Evolutionary conservation across 1,284 basidiomycete species (phyloP), one percentile per base, ranked within the genome.

Genomic region (Fomes fomentarius): DNA sequence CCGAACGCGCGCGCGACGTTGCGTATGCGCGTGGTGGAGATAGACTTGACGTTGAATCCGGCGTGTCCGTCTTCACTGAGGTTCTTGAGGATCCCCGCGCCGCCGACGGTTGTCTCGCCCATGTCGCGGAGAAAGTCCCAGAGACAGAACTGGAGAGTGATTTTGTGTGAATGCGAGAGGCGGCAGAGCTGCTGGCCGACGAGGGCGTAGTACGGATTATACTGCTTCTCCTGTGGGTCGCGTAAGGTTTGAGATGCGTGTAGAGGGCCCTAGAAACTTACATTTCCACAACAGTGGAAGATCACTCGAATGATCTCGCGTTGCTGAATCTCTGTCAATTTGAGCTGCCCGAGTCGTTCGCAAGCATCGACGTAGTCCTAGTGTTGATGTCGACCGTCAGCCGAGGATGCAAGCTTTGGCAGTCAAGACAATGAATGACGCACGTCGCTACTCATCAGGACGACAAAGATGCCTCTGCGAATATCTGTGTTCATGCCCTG

Each of bases 401-500:
- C n/a, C n/a, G n/a, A n/a, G n/a, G n/a, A n/a, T n/a, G n/a, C n/a
- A n/a, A 15, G 11, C 8, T 6, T 30, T 15, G 33, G 33, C 12
- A 19, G 8, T 37, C 4, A 9, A 12, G 14, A 17, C 15, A 19
- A 21, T 9, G n/a, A 15, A 25, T 19, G 25, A 73, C 85, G 63
- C 66, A 95, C 94, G 68, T 96, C 93, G 64, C 91, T 91, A 63
- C 92, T 95, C 89, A 99, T 94, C 30, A 99, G 76, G 14, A 95
- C 89, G 26, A 96, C 84, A 66, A 99, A 99, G 45, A 98, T 88
- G 54, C 87, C 88, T 51, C 94, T 79, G 31, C 96, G 83, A 28
- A 98, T 89, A 61, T 98, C 96, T 0, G 96, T 98, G 69, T 99
- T 99, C 96, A 99, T 99, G 21, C 97, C 97, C 68, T 99, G 97